Percentiles rank a stretch among this genome's conserved stretches.
Evolutionary conservation across 805 yeast genomes (phyloP).

Genomic region (Saturnispora sekii): DNA sequence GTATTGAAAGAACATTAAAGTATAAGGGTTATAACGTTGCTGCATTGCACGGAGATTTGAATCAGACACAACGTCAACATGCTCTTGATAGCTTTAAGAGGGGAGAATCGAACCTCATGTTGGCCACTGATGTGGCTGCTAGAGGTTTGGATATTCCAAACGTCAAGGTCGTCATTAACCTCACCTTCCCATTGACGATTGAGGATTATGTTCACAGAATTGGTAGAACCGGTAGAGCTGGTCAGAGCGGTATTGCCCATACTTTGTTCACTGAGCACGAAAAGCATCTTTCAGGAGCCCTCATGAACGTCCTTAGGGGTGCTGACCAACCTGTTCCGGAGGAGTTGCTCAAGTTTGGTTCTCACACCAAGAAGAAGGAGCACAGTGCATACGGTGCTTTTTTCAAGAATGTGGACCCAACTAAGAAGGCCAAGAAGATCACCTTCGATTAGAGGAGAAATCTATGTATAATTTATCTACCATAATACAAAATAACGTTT

Average conservation of each 20-base stretch:
- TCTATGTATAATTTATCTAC: neutral
- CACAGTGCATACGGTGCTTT: slow-evolving; percentile 98
- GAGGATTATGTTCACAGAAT: slow-evolving; percentile 93
- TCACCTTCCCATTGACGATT: slow-evolving; percentile 89
- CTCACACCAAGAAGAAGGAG: slow-evolving; percentile 95
- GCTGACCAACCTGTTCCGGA: slow-evolving; percentile 96
- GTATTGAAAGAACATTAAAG: slow-evolving; percentile 69
- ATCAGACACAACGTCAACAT: slow-evolving; percentile 83
- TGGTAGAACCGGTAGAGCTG: slow-evolving; percentile 97
- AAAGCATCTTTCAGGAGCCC: slow-evolving; percentile 90
- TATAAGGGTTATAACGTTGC: slow-evolving; percentile 74
- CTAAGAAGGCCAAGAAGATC: slow-evolving; percentile 79
- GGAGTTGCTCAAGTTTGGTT: slow-evolving; percentile 88
- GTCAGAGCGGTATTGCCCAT: slow-evolving; percentile 86
- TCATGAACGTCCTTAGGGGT: slow-evolving; percentile 84
- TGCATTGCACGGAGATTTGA: slow-evolving; percentile 93
- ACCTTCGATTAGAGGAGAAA: slow-evolving; percentile 46
- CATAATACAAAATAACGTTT: neutral
- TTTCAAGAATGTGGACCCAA: slow-evolving; percentile 83
- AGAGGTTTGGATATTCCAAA: slow-evolving; percentile 97
- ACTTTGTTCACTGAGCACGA: slow-evolving; percentile 95
- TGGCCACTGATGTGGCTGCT: slow-evolving; percentile 98
- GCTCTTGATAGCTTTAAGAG: slow-evolving; percentile 80
- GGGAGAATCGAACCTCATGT: slow-evolving; percentile 63
- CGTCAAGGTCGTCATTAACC: slow-evolving; percentile 92